Base-by-base conservation (phyloP, 768 basidiomycete genomes). In the Lactifluus piperatus region DNA sequence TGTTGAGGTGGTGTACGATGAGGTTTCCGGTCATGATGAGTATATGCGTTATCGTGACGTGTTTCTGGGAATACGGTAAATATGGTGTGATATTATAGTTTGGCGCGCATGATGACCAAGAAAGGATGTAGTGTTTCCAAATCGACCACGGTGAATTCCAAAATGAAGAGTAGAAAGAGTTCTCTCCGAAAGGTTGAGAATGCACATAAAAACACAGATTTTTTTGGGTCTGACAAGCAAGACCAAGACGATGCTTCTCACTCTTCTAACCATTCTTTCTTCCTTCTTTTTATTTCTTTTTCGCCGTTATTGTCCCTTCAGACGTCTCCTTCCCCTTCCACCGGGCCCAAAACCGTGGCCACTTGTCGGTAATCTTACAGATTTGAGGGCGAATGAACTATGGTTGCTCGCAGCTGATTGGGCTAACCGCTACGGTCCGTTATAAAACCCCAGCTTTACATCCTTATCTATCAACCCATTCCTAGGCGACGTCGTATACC, bases 341-440 rank as follows among this genome's bases (percentile, higher is more conserved):
- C 85, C 86, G 57, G 87, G 86, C 24, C 87, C 87, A 56, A 80
- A 76, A 62, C 83, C 84, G 0, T 68, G 85, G 57, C 85, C 84
- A 0, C 39, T 86, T 48, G 66, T 88, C 14, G 86, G 87, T 7
- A 88, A 89, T 69, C 64, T 86, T 11, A 69, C 72, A 43, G 80
- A 88, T 41, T 73, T 88, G 56, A 79, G 79, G 0, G 58, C 77
- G 11, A 80, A 81, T 60, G 80, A 86, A 69, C 77, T 84, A 4
- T 88, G 86, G 85, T 69, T 88, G 18, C 71, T 72, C n/a, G 82
- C 80, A 1, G 73, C 75, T 4, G 68, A 76, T 48, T 88, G 86
- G 87, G 80, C 81, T 2, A 78, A 78, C 60, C 68, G 77, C 58
- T 86, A 83, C 60, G 86, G 86, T 86, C 52, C 62, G 80, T 70